Evolutionary conservation across 257 asterid genomes (phyloP).

Genomic region (Solanum etuberosum): DNA sequence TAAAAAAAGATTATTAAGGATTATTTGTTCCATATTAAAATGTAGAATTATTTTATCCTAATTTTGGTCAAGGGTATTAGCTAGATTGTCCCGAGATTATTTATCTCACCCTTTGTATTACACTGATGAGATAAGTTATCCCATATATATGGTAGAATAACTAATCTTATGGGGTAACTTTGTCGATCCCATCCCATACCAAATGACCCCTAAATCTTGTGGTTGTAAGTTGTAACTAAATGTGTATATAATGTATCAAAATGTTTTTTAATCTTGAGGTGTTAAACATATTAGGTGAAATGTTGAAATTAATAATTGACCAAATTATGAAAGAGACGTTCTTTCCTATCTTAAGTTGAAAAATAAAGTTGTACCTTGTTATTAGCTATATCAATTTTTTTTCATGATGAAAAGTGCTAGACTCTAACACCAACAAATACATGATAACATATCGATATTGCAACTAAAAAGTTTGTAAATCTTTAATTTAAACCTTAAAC

Average conservation of each 20-base stretch:
- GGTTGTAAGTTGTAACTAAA: too few relatives aligned
- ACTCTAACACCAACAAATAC: neutral
- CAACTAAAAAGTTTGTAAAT: neutral
- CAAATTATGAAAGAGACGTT: neutral
- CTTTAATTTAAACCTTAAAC: neutral
- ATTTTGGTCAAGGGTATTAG: neutral
- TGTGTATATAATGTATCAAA: fast-evolving
- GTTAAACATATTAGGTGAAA: neutral
- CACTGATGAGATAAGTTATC: too few relatives aligned
- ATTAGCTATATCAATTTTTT: neutral
- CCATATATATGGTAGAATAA: neutral
- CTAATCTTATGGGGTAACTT: neutral
- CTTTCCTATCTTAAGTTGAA: neutral
- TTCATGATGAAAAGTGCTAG: neutral
- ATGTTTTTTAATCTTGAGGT: neutral
- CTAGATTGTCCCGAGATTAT: neutral
- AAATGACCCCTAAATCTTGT: neutral
- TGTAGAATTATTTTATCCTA: too few relatives aligned
- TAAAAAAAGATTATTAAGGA: too few relatives aligned
- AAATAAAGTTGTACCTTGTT: too few relatives aligned
- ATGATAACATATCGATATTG: neutral
- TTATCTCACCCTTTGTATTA: neutral
- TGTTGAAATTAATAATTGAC: neutral
- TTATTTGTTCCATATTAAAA: too few relatives aligned
- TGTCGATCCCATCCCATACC: neutral